Base-by-base conservation (phyloP, 371 early-diverging fungal genomes). In the Conidiobolus incongruus region DNA sequence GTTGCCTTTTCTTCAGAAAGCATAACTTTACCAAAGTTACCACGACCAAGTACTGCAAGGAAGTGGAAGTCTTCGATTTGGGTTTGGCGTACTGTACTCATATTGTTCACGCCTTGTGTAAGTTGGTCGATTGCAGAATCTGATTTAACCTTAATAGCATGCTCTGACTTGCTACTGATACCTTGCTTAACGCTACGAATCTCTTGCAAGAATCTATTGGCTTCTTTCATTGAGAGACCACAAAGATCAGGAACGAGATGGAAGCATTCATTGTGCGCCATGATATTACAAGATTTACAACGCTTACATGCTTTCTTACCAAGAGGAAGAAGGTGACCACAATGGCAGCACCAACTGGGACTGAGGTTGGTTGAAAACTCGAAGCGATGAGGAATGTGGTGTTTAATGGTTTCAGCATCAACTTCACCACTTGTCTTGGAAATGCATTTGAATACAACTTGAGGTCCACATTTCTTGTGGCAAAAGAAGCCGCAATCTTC, bases 1-100 rank as follows among this genome's bases (percentile, higher is more conserved):
- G 73, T 72, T 31, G 54, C 46, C 52, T 80, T 81, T 47, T 94
- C 83, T 56, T 85, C 84, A 1, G 94, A 85, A 40, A 98, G 70
- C 81, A 96, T 85, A 15, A 90, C 83, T 66, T 97, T 97, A 47
- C 97, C 97, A 70, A 94, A 97, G 55, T 84, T 89, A 28, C 97
- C 98, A 52, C 81, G 85, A 35, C 98, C 98, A 19, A 99, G 59
- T 1, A 95, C 93, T 20, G 84, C 81, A 44, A 91, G 49, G 46
- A 97, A 81, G 43, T 72, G 68, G 53, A 95, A 98, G 54, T 94
- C 87, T 10, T 70, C 57, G 44, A 68, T 44, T n/a, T n/a, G n/a
- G n/a, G n/a, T n/a, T n/a, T n/a, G n/a, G n/a, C n/a, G n/a, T n/a
- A n/a, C n/a, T n/a, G n/a, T n/a, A n/a, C n/a, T n/a, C n/a, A n/a